These are phyloP conservation scores for Pseudogymnoascus sp. DNA, from an alignment of 2,329 filamentous ascomycete genomes.

Conservation along the genomic window DNA sequence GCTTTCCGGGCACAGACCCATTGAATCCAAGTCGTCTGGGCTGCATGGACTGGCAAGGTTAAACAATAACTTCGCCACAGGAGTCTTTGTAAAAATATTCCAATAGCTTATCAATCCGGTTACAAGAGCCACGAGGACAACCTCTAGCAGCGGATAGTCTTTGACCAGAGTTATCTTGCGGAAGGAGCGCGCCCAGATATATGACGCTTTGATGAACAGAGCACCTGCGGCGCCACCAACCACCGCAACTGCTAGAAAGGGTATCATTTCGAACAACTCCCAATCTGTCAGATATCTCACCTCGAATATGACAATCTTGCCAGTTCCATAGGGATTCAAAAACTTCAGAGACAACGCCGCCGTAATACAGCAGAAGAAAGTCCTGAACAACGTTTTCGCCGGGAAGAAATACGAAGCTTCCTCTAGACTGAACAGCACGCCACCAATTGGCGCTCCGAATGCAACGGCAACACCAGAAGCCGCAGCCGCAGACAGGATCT, in stretches of 20 bases:
- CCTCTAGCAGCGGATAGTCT: conserved; percentile 75
- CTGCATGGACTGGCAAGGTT: conserved; percentile 87
- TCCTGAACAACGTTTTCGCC: conserved; percentile 92
- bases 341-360: conserved; percentile 90
- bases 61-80: conserved; percentile 83
- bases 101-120: conserved; percentile 87
- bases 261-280: conserved; percentile 84
- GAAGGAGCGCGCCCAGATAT: conserved; percentile 84
- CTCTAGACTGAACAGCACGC: conserved; percentile 87
- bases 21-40: conserved; percentile 53
- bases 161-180: conserved; percentile 77
- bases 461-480: conserved; percentile 90
- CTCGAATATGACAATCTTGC: conserved; percentile 95
- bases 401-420: conserved; percentile 98
- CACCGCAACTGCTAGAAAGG: conserved; percentile 80
- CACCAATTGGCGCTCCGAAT: conserved; percentile 84
- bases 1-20: conserved; percentile 71
- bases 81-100: conserved; percentile 83
- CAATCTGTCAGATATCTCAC: conserved; percentile 87
- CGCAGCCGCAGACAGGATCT: conserved; percentile 87
- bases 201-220: conserved; percentile 92
- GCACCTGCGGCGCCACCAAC: conserved; percentile 81
- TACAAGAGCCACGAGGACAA: conserved; percentile 76
- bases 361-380: conserved; percentile 96
- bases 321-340: conserved; percentile 89